phyloP scores from a whole-genome alignment of 2,329 filamentous ascomycete species.

The Colletotrichum spaethianum region DNA sequence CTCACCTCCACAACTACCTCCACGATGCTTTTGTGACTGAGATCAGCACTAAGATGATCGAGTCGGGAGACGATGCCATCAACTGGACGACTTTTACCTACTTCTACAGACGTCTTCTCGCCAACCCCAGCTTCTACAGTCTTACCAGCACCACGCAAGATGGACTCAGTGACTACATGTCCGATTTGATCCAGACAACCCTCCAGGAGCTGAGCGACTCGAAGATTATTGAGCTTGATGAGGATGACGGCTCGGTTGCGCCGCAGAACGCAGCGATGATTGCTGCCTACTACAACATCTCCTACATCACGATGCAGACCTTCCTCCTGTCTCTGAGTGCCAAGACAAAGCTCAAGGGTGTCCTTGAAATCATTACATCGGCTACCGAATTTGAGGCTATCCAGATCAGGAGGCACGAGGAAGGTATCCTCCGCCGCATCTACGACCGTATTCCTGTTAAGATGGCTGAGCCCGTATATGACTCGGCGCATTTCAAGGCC shows the following conservation, averaged over 20 bases:
- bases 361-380: conserved; percentile 96
- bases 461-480: conserved; percentile 87
- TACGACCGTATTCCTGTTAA: conserved; percentile 97
- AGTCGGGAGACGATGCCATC: conserved; percentile 95
- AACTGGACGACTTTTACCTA: conserved; percentile 99
- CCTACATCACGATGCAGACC: conserved; percentile 99
- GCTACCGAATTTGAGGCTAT: conserved; percentile 97
- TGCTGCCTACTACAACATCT: conserved; percentile 98
- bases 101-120: conserved; percentile 94
- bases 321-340: conserved; percentile 91
- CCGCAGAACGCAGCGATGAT: conserved; percentile 98
- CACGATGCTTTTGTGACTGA: conserved; percentile 98
- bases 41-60: conserved; percentile 95
- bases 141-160: conserved; percentile 91
- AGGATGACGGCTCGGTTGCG: conserved; percentile 90
- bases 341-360: conserved; percentile 95
- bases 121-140: conserved; percentile 97
- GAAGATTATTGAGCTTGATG: conserved; percentile 95
- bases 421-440: conserved; percentile 87
- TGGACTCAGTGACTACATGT: conserved; percentile 92
- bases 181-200: conserved; percentile 93
- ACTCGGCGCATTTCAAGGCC: conserved; percentile 98
- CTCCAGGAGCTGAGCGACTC: conserved; percentile 91
- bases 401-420: conserved; percentile 94
- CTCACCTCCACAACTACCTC: conserved; percentile 90